These are phyloP conservation scores for Coemansia sp. DNA, from an alignment of 192 early-diverging fungal species.

Conservation along the genomic window DNA sequence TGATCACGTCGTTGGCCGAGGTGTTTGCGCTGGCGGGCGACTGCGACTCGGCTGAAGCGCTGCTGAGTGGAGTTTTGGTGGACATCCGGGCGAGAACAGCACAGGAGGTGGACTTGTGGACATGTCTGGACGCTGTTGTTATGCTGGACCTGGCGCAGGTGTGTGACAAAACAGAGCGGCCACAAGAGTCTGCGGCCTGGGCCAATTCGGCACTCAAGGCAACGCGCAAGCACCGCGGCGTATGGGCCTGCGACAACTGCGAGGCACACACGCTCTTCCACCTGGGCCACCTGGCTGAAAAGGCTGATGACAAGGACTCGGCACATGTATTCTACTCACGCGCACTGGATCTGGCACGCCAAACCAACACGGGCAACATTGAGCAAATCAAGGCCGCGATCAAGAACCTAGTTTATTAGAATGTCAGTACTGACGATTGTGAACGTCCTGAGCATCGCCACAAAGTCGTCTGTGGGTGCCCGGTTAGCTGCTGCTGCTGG, in stretches of 20 bases:
- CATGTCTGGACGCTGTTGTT: constrained; percentile 45
- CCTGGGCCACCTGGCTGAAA: constrained; percentile 11
- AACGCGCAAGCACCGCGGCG: not conserved
- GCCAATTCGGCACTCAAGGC: constrained; percentile 10
- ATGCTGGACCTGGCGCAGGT: constrained; percentile 48
- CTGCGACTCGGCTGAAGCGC: constrained; percentile 7
- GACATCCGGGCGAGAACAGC: constrained; percentile 15
- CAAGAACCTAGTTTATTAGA: constrained; percentile 12
- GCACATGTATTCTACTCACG: constrained; percentile 13
- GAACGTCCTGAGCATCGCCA: not conserved
- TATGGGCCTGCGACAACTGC: constrained; percentile 40
- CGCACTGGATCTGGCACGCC: constrained; percentile 12
- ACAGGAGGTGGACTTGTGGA: constrained; percentile 19
- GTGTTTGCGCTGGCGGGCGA: constrained; percentile 41
- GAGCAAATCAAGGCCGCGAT: constrained; percentile 17
- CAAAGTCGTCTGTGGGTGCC: not conserved
- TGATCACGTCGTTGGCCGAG: constrained; percentile 40
- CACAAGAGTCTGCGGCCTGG: constrained; percentile 19
- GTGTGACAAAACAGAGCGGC: not conserved
- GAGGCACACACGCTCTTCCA: constrained; percentile 25
- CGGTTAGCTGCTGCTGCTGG: not conserved
- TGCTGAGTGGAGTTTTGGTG: constrained; percentile 23
- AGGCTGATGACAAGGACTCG: not conserved
- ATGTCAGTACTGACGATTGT: not conserved
- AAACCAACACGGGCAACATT: constrained; percentile 24